phyloP scores from a whole-genome alignment of 331 rosid species.

The Cydonia oblonga region DNA sequence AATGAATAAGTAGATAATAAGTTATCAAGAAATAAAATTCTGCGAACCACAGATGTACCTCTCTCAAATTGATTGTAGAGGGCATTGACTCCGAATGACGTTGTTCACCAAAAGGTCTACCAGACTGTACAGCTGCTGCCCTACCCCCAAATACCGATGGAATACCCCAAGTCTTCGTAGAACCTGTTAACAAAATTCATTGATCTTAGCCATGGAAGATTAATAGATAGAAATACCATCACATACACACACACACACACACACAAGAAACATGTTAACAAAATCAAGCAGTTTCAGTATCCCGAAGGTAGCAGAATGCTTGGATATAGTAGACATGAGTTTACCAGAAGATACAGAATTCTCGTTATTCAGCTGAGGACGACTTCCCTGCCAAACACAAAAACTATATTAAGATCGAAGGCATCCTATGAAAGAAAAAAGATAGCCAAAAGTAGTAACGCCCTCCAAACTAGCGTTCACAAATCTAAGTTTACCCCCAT shows the following conservation, averaged over 20 bases:
- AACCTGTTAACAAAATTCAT: neutral
- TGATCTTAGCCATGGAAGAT: neutral
- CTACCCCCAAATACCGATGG: constrained; percentile 5
- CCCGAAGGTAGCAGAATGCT: neutral
- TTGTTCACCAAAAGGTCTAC: neutral
- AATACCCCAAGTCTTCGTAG: constrained; percentile 8
- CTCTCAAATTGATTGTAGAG: constrained; percentile 20
- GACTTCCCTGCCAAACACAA: constrained; percentile 12
- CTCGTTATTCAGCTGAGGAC: constrained; percentile 8
- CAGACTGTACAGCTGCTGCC: neutral
- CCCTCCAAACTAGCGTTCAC: neutral
- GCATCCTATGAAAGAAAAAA: neutral
- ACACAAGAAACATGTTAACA: neutral
- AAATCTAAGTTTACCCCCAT: neutral
- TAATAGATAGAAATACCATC: neutral
- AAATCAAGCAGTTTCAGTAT: neutral
- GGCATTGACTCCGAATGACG: constrained; percentile 10
- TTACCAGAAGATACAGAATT: constrained; percentile 18
- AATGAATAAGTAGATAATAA: neutral
- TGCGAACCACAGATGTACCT: constrained; percentile 15
- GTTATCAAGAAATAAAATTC: neutral
- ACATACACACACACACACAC: neutral
- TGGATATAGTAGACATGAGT: neutral
- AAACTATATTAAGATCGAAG: neutral
- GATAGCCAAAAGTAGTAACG: neutral